Percentiles rank a stretch among this genome's conserved stretches.
Conservation (phyloP, 139 green algal genomes). For the Gonium pectorale region DNA sequence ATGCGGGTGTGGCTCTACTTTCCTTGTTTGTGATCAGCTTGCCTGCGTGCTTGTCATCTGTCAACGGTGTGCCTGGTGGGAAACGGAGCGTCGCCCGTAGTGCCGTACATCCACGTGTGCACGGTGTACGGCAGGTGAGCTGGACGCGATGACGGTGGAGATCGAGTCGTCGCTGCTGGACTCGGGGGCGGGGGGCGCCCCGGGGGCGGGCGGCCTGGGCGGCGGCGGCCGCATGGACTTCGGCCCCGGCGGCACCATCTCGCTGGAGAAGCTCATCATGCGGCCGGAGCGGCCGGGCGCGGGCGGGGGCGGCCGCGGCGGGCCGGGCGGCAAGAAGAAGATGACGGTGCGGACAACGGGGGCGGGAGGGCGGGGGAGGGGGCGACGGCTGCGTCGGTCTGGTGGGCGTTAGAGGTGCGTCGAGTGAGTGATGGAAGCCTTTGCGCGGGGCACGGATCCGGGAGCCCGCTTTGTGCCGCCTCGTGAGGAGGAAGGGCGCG, state of each 20-base stretch:
- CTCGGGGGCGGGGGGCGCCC: background rate
- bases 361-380: too few relatives aligned
- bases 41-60: too few relatives aligned
- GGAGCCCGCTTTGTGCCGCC: too few relatives aligned
- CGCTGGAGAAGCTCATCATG: constrained; percentile 27
- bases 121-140: background rate
- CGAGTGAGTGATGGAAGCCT: too few relatives aligned
- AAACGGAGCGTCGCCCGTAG: background rate
- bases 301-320: background rate
- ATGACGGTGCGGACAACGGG: constrained; percentile 16
- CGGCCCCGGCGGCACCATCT: constrained; percentile 12
- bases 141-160: constrained; percentile 32
- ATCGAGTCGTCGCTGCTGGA: constrained; percentile 29
- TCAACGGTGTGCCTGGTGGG: too few relatives aligned
- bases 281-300: constrained; percentile 1
- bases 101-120: background rate
- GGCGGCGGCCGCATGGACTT: constrained; percentile 11
- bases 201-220: background rate
- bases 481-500: too few relatives aligned
- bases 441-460: too few relatives aligned
- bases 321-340: background rate
- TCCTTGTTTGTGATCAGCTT: too few relatives aligned
- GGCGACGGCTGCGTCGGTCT: too few relatives aligned
- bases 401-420: too few relatives aligned
- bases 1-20: too few relatives aligned